Percentiles rank a stretch among this genome's conserved stretches.
Conservation (phyloP, 495 filamentous ascomycete species). For the Xylaria grammica region DNA sequence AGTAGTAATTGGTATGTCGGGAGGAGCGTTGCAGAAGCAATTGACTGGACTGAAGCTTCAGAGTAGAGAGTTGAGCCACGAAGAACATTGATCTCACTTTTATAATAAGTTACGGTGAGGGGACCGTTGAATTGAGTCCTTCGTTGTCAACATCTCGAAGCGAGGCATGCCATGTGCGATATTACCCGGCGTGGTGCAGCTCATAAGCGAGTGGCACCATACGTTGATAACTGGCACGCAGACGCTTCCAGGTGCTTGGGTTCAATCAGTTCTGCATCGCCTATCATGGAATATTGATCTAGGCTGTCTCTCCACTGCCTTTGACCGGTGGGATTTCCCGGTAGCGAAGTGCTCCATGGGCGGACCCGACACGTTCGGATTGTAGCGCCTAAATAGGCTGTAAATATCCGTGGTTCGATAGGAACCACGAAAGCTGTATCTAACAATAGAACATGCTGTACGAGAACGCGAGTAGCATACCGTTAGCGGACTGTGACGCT, state of each 20-base stretch:
- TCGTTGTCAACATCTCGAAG: neutral
- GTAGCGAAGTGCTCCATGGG: neutral
- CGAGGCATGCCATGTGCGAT: neutral
- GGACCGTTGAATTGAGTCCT: neutral
- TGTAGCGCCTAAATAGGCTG: conserved; percentile 9
- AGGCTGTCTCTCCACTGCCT: neutral
- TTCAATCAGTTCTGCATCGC: conserved; percentile 6
- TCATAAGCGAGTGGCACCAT: neutral
- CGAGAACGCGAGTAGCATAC: neutral
- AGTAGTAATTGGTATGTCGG: too few species aligned
- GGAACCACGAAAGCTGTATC: neutral
- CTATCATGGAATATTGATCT: neutral
- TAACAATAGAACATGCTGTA: conserved; percentile 2
- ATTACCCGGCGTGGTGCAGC: conserved; percentile 16
- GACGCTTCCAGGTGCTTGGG: conserved; percentile 16
- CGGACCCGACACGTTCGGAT: neutral
- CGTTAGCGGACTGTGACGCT: neutral
- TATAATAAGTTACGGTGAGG: neutral
- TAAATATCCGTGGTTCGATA: neutral
- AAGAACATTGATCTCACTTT: neutral
- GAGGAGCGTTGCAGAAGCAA: neutral
- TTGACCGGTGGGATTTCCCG: neutral
- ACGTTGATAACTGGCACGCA: neutral
- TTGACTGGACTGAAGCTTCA: neutral
- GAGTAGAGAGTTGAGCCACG: neutral